Base-by-base conservation (phyloP, 306 rosid species). In the Cucurbita ficifolia region DNA sequence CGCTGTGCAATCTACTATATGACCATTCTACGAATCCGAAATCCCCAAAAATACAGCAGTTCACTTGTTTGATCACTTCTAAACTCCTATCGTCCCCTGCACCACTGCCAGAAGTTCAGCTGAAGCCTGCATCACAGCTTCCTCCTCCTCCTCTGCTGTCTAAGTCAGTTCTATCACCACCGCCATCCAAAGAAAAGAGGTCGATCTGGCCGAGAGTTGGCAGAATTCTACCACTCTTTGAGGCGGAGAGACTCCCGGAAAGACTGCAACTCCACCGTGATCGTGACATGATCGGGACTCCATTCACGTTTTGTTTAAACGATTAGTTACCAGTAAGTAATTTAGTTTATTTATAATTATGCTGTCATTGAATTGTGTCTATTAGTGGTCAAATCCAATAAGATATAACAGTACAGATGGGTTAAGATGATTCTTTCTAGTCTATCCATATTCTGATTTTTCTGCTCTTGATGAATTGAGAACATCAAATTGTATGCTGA, bases 151-250 rank as follows among this genome's bases (percentile, higher is more conserved):
- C 83, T 2, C 75, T 40, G 3, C 82, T 70, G 1, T 68, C 21
- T 21, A 75, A 18, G 3, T 43, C 75, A 4, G 76, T 70, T 1
- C 82, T 70, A 35, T 56, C 82, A 0, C 90, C 46, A 10, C 90
- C 92, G 0, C 96, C 83, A 13, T 80, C 82, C 3, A 86, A 71
- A 72, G 89, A 83, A 3, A 77, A 69, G 19, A 86, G 58, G 76
- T 21, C 24, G 12, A 71, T 60, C 63, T 54, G 86, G 55, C 81
- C 86, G 22, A 90, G 98, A 93, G 80, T 96, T 93, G 52, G 97
- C 86, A 29, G 98, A 90, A 85, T 90, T 93, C 74, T 93, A 93
- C 71, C 98, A 93, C 73, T 90, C 98, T 1, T 72, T 93, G 75
- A 90, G 88, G 96, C 78, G 98, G 36, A 84, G 98, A 49, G 98